Conservation (phyloP, 2,329 filamentous ascomycete genomes). For the Stemphylium lycopersici region DNA sequence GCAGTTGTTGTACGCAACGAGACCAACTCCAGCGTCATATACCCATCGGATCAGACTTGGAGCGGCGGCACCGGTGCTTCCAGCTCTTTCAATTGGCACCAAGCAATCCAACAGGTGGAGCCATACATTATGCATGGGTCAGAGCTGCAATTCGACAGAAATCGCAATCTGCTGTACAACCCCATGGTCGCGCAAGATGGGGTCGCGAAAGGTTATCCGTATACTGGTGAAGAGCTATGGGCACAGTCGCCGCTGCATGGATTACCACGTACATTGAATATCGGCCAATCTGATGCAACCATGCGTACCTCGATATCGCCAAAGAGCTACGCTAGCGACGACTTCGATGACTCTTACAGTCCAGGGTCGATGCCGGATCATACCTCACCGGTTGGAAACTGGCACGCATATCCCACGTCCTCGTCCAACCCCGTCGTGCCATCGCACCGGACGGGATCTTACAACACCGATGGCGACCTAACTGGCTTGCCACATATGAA, state of each 20-base stretch:
- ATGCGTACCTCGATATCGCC: slow-evolving; percentile 26
- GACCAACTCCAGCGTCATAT: neutral
- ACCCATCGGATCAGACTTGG: slow-evolving; percentile 6
- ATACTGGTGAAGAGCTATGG: slow-evolving; percentile 2
- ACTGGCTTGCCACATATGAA: neutral
- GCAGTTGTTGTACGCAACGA: neutral
- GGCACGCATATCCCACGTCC: neutral
- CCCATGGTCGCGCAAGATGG: slow-evolving; percentile 5
- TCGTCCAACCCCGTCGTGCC: neutral
- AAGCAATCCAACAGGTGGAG: slow-evolving; percentile 2
- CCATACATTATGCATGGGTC: slow-evolving; percentile 14
- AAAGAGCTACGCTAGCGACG: slow-evolving; percentile 28
- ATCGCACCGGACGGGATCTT: neutral
- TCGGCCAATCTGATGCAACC: slow-evolving; percentile 14
- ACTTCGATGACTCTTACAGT: slow-evolving; percentile 11
- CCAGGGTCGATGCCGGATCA: slow-evolving; percentile 12
- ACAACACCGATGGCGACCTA: neutral
- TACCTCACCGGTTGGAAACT: slow-evolving; percentile 7
- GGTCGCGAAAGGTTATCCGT: slow-evolving; percentile 10
- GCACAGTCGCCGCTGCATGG: neutral
- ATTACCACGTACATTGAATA: slow-evolving; percentile 2
- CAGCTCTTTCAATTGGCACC: slow-evolving; percentile 6
- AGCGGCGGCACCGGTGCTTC: neutral
- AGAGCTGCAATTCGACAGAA: slow-evolving; percentile 10
- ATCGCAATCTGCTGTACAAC: slow-evolving; percentile 16